Percentiles rank a stretch among this genome's conserved stretches.
Evolutionary conservation across 768 basidiomycete genomes (phyloP).

Genomic region (Dioszegia hungarica): DNA sequence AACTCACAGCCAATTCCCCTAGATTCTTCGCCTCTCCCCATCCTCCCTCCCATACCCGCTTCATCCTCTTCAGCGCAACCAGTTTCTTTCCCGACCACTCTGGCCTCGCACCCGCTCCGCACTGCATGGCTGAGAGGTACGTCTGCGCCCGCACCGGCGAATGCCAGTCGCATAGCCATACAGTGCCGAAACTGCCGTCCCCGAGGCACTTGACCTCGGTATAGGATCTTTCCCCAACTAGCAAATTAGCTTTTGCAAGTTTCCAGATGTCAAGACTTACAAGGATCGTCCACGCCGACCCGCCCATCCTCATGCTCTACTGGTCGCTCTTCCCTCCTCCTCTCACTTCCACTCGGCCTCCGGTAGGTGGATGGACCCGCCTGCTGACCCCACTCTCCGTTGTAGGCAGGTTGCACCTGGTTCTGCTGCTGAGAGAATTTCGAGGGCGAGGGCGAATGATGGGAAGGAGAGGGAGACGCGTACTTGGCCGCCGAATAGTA

Average conservation of each 20-base stretch:
- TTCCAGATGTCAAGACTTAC: constrained; percentile 17
- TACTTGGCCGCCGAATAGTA: not conserved
- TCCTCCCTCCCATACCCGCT: constrained; percentile 93
- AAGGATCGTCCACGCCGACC: constrained; percentile 32
- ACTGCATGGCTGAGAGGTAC: constrained; percentile 89
- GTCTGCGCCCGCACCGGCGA: constrained; percentile 87
- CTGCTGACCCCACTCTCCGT: not conserved
- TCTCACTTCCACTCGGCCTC: not conserved
- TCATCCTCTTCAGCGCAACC: constrained; percentile 97
- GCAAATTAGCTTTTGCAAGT: no score
- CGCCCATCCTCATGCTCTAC: constrained; percentile 23
- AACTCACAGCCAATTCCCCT: constrained; percentile 67
- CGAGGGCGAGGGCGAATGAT: no score
- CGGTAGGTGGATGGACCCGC: not conserved
- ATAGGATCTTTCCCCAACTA: constrained; percentile 81
- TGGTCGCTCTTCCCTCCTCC: not conserved
- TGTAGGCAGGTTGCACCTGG: no score
- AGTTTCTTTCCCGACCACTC: constrained; percentile 92
- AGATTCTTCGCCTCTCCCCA: constrained; percentile 95
- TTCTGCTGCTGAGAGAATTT: no score
- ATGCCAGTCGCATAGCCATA: constrained; percentile 99
- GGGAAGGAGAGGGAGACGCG: not conserved
- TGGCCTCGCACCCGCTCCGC: constrained; percentile 81
- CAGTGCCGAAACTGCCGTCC: constrained; percentile 97
- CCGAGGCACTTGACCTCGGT: constrained; percentile 94